Evolutionary conservation across 2,329 filamentous ascomycete species (phyloP).

Genomic region (Calonectria ilicicola): DNA sequence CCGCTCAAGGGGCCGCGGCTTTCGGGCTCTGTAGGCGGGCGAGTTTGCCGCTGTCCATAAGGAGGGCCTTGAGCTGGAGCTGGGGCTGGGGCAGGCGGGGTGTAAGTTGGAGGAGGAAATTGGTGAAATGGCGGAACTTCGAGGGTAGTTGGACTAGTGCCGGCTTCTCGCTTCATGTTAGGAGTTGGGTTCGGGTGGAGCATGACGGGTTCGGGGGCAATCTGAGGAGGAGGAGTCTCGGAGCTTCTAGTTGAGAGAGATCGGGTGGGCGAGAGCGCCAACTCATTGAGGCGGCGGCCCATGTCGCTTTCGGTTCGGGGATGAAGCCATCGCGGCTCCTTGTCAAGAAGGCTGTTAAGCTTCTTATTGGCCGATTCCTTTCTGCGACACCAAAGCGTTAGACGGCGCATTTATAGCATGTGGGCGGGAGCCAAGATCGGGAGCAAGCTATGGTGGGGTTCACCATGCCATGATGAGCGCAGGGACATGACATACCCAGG

Average conservation of each 20-base stretch:
- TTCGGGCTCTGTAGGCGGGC: conserved; percentile 17
- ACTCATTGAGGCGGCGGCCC: conserved; percentile 60
- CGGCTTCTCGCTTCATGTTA: conserved; percentile 24
- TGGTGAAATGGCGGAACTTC: conserved; percentile 39
- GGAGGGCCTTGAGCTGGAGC: background rate
- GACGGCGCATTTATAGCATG: conserved; percentile 5
- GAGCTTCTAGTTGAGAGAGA: conserved; percentile 36
- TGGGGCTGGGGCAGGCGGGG: background rate
- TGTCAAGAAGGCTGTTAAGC: conserved; percentile 66
- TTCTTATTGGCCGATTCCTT: conserved; percentile 71
- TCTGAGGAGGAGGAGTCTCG: conserved; percentile 23
- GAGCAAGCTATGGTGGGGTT: background rate
- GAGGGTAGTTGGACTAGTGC: conserved; percentile 22
- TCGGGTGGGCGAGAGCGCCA: conserved; percentile 53
- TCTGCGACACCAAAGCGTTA: conserved; percentile 46
- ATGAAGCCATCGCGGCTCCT: conserved; percentile 69
- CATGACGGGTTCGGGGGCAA: conserved; percentile 29
- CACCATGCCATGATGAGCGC: background rate
- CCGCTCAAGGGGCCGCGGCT: conserved; percentile 34
- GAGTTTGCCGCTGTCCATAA: background rate
- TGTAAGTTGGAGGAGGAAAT: conserved; percentile 24
- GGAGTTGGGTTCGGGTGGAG: conserved; percentile 31
- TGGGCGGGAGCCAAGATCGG: background rate
- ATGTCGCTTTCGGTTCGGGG: conserved; percentile 65
- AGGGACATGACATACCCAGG: conserved; percentile 58